Base-by-base conservation (phyloP, 139 green algal species). In the Dunaliella primolecta region DNA sequence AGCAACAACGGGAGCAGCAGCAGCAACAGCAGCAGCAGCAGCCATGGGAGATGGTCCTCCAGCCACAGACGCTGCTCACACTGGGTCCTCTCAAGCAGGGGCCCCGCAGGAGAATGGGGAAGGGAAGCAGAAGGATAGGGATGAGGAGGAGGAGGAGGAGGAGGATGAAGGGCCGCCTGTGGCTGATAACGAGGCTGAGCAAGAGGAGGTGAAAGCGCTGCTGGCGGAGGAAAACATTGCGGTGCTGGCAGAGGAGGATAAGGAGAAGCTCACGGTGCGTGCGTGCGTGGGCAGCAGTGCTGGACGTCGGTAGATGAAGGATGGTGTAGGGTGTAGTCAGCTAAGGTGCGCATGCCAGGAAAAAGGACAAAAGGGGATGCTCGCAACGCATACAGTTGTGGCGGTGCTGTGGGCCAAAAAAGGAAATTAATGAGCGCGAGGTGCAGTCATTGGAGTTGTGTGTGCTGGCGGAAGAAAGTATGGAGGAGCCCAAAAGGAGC, bases 161-260 rank as follows among this genome's bases (percentile, higher is more conserved):
- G 75, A 80, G 30, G 77, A 1, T 34, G 27, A 23, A 70, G 77
- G 23, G n/a, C 23, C 11, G 30, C 11, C 7, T 32, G 24, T 24
- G 72, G 11, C 30, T 15, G 3, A 32, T 32, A 11, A 78, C 24
- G 72, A 64, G 31, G 1, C 32, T 27, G 38, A 38, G 2, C 36
- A 56, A 36, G 79, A 1, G 76, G 74, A 24, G 27, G 81, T 81
- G 64, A 0, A 75, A 36, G 21, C 70, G 81, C 23, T 86, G 80
- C 46, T 72, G 30, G 90, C 90, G 0, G 91, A 92, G 80, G 92
- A 95, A 84, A 88, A 91, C 70, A 87, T 91, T 3, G 75, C 31
- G n/a, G 75, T 88, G 75, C 38, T 94, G 72, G 64, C 83, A 0
- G 88, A 92, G 29, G 89, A 89, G 32, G 89, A 94, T 11, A 75